phyloP scores from a whole-genome alignment of 2,329 filamentous ascomycete genomes.

The Botryosphaeria dothidea region DNA sequence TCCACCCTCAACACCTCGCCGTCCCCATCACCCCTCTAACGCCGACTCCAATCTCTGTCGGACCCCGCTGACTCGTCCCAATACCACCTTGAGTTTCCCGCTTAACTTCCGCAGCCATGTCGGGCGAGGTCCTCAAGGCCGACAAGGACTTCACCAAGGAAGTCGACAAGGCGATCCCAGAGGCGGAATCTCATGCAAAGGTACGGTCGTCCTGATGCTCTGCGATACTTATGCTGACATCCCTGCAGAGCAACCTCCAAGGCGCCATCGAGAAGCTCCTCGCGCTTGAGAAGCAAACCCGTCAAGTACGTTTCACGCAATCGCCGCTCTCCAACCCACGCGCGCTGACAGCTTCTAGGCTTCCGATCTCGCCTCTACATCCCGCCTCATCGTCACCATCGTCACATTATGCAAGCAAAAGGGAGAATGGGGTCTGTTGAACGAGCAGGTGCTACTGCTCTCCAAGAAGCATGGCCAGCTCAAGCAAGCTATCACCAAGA shows the following conservation, averaged over 20 bases:
- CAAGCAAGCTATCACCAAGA: conserved; percentile 97
- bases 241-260: conserved; percentile 69
- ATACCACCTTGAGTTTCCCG: not conserved
- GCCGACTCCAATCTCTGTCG: not conserved
- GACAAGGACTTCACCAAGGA: conserved; percentile 99
- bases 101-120: conserved; percentile 56
- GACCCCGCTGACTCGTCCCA: not conserved
- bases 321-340: conserved; percentile 3
- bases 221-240: conserved; percentile 23
- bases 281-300: conserved; percentile 90
- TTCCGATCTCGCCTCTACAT: conserved; percentile 94
- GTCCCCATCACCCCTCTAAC: not conserved
- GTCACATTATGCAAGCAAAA: conserved; percentile 93
- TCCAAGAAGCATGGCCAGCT: conserved; percentile 99
- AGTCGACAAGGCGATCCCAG: conserved; percentile 85
- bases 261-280: conserved; percentile 92
- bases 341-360: conserved; percentile 58
- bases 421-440: conserved; percentile 90
- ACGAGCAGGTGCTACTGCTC: conserved; percentile 91
- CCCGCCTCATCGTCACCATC: conserved; percentile 80
- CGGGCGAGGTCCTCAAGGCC: conserved; percentile 78
- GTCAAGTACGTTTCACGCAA: conserved; percentile 65
- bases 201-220: conserved; percentile 47
- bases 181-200: conserved; percentile 86
- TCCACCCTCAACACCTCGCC: conserved; percentile 1